Percentiles rank a stretch among this genome's conserved stretches.
phyloP scores from a whole-genome alignment of 176 grass and related monocot species.

The Phragmites australis region DNA sequence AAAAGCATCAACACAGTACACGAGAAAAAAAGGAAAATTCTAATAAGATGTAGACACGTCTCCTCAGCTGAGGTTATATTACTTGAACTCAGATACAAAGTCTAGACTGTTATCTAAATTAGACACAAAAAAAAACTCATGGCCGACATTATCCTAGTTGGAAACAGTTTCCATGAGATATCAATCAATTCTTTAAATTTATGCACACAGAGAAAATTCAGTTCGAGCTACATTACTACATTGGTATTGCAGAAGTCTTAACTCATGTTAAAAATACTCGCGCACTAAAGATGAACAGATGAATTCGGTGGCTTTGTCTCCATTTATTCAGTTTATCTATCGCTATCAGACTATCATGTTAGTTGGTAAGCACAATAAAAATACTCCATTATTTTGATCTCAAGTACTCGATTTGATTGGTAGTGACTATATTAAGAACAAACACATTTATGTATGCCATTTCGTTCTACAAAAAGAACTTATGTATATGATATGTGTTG shows the following conservation, averaged over 20 bases:
- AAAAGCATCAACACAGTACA: too few species aligned
- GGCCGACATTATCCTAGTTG: too few species aligned
- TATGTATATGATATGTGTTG: background rate
- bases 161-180: background rate
- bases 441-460: slow-evolving; percentile 22
- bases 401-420: background rate
- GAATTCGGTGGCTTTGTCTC: background rate
- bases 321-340: background rate
- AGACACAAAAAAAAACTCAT: too few species aligned
- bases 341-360: background rate
- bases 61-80: too few species aligned
- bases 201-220: background rate
- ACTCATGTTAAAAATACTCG: background rate
- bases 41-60: too few species aligned
- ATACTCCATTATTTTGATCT: slow-evolving; percentile 17
- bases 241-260: background rate
- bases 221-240: background rate
- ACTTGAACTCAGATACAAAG: too few species aligned
- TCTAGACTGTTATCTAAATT: too few species aligned
- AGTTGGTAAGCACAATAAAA: slow-evolving; percentile 2
- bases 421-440: background rate
- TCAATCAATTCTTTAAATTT: background rate
- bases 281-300: background rate
- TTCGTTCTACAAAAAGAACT: background rate
- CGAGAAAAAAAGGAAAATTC: too few species aligned